Evolutionary conservation across 2,329 filamentous ascomycete genomes (phyloP).

Genomic region (Cryphonectria radicalis): DNA sequence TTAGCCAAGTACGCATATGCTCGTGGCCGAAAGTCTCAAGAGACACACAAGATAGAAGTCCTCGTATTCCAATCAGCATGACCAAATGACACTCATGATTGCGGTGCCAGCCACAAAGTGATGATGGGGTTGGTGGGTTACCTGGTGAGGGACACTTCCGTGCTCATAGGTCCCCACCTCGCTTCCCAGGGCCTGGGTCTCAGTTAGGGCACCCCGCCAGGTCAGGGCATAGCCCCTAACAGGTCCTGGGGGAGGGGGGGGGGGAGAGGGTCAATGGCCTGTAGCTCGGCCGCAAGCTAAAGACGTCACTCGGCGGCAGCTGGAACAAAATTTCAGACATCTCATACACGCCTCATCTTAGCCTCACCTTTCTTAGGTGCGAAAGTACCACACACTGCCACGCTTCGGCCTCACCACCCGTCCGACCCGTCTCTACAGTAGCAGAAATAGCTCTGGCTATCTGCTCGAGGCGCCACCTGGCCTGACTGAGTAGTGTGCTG

Average conservation of each 20-base stretch:
- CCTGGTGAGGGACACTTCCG: not conserved
- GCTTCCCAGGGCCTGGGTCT: not conserved
- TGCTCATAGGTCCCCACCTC: not conserved
- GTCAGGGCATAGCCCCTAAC: not conserved
- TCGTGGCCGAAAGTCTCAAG: not conserved
- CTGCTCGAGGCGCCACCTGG: not conserved
- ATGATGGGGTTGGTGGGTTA: not conserved
- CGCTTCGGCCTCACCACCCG: not conserved
- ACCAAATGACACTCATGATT: not conserved
- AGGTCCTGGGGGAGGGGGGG: not conserved
- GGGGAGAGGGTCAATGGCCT: not conserved
- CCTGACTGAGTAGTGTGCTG: not conserved
- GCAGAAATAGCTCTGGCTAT: not conserved
- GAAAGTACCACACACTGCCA: conserved; percentile 1
- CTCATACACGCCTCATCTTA: not conserved
- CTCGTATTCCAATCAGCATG: not conserved
- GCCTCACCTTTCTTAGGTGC: not conserved
- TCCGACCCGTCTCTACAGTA: not conserved
- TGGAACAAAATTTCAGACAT: conserved; percentile 11
- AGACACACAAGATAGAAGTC: not conserved
- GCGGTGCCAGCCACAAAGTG: not conserved
- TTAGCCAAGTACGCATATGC: not conserved
- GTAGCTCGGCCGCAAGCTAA: conserved; percentile 3
- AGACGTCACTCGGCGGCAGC: conserved; percentile 12
- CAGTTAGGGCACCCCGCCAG: not conserved